Percentiles rank a stretch among this genome's conserved stretches.
Evolutionary conservation across 805 yeast genomes (phyloP).

Genomic region (Spathaspora gorwiae): DNA sequence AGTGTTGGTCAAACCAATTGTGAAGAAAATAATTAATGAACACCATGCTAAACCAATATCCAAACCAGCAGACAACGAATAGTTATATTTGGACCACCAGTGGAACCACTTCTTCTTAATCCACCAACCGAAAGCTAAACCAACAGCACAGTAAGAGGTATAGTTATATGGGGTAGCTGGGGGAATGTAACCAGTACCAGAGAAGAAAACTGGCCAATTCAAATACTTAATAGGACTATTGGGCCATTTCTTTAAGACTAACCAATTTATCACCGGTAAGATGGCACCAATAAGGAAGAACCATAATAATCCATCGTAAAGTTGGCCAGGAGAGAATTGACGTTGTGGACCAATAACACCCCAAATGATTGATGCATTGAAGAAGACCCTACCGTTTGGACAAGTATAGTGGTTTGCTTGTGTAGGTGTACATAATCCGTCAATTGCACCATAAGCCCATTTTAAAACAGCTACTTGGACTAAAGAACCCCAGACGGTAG

Average conservation of each 20-base stretch:
- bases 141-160: slow-evolving; percentile 44
- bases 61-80: slow-evolving; percentile 42
- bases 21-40: slow-evolving; percentile 34
- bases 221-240: slow-evolving; percentile 26
- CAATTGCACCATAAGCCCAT: slow-evolving; percentile 37
- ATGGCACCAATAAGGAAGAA: slow-evolving; percentile 37
- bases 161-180: slow-evolving; percentile 73
- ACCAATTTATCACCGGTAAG: slow-evolving; percentile 35
- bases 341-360: slow-evolving; percentile 33
- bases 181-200: slow-evolving; percentile 58
- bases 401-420: slow-evolving; percentile 33
- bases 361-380: slow-evolving; percentile 42
- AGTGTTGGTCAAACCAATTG: slow-evolving; percentile 13
- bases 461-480: slow-evolving; percentile 38
- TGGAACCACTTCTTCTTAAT: slow-evolving; percentile 38
- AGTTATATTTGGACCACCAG: slow-evolving; percentile 44
- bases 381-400: slow-evolving; percentile 39
- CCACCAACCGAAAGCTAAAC: slow-evolving; percentile 31
- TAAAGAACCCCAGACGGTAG: slow-evolving; percentile 40
- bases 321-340: slow-evolving; percentile 16
- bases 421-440: slow-evolving; percentile 26
- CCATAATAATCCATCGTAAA: slow-evolving; percentile 29
- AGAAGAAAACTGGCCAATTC: slow-evolving; percentile 40
- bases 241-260: slow-evolving; percentile 39
- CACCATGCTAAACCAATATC: slow-evolving; percentile 42